Base-by-base conservation (phyloP, 169 alveolate species). In the Miamiensis avidus region DNA sequence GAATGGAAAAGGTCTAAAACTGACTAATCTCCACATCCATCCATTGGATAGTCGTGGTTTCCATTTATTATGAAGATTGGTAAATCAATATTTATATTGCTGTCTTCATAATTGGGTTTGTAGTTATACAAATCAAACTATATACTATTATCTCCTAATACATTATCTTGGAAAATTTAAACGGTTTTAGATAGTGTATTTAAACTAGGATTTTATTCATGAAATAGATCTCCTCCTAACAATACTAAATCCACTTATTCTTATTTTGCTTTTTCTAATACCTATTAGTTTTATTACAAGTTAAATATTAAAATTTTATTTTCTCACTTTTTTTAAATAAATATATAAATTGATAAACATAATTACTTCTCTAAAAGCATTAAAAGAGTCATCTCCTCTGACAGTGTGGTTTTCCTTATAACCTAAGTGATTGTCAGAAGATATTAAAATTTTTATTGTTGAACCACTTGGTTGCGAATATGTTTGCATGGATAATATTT, bases 201-300 rank as follows among this genome's bases (percentile, higher is more conserved):
- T 82, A 97, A 94, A 25, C 99, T 94, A 11, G 99, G 99, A 73
- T 97, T 95, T 79, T 96, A 94, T 31, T 98, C 98, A 87, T 98
- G 99, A 93, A 98, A 98, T 29, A 98, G 84, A 90, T 98, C 99
- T 0, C 99, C 99, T 30, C 99, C 98, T 82, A 98, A 96, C 29
- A 98, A 81, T 75, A 98, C 87, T 82, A 96, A 90, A 87, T 98
- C 99, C 0, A 96, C 98, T 83, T 95, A 91, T 83, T 95, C 92
- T 31, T 92, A 65, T 32, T 95, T 92, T 0, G 99, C 98, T 74
- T 96, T 90, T 91, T 94, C 89, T 64, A 98, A 93, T 31, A 49
- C 69, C 69, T 49, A 11, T 11, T 49, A 49, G 4, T 49, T 49
- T 49, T 49, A 49, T n/a, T n/a, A n/a, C n/a, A n/a, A n/a, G n/a